A percentile compares a stretch with the other conserved stretches of the same genome.
Conservation (phyloP, 2,329 filamentous ascomycete genomes). For the Pyricularia pennisetigena region DNA sequence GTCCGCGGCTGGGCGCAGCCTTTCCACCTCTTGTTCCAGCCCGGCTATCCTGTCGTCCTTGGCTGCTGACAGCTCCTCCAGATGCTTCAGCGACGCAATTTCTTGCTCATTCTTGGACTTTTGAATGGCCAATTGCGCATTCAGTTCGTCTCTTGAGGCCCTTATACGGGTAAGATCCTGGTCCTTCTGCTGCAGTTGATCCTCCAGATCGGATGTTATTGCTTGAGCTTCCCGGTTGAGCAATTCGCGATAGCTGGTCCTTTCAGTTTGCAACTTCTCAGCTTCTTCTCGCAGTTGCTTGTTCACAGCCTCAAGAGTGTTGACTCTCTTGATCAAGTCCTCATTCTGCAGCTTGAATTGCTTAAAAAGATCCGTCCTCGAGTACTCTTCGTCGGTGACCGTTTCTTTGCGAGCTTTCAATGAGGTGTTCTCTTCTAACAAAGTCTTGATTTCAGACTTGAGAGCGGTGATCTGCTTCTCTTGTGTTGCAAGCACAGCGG, state of each 20-base stretch:
- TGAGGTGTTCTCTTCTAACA: constrained; percentile 71
- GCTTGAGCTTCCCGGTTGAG: constrained; percentile 72
- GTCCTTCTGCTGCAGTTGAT: constrained; percentile 70
- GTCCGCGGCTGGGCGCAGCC: constrained; percentile 46
- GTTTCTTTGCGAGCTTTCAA: constrained; percentile 59
- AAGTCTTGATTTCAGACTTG: constrained; percentile 62
- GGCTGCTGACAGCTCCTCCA: constrained; percentile 71
- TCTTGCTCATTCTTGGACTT: constrained; percentile 74
- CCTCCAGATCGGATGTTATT: constrained; percentile 67
- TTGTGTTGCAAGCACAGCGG: constrained; percentile 68
- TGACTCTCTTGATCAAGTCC: constrained; percentile 84
- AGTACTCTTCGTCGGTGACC: constrained; percentile 85
- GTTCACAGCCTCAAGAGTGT: constrained; percentile 83
- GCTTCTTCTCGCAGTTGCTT: constrained; percentile 75
- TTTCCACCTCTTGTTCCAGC: constrained; percentile 72
- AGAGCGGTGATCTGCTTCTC: constrained; percentile 71
- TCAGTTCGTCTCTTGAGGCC: constrained; percentile 72
- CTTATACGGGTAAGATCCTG: constrained; percentile 79
- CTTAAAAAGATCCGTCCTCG: constrained; percentile 89
- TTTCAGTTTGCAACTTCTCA: constrained; percentile 74
- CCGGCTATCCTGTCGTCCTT: constrained; percentile 73
- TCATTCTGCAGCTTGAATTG: constrained; percentile 83
- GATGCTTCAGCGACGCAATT: constrained; percentile 56
- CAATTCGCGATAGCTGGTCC: constrained; percentile 70
- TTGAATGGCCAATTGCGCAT: constrained; percentile 70